Evolutionary conservation across 371 early-diverging fungal species (phyloP), one percentile per base, ranked within the genome.

Genomic region (Spiromyces aspiralis): DNA sequence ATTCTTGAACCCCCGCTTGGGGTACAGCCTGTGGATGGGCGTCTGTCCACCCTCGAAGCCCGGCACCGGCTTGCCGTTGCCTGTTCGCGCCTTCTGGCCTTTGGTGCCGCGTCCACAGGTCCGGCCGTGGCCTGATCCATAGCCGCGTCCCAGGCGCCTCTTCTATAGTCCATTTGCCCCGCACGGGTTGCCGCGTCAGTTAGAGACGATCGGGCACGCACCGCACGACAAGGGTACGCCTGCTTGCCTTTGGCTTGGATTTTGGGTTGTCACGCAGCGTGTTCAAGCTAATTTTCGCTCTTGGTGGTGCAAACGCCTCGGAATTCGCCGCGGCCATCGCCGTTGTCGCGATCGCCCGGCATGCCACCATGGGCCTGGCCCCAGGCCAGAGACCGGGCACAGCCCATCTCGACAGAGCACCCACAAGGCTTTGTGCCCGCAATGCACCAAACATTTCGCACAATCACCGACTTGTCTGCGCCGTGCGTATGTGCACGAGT

Each of bases 11-110:
- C 95, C 95, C 50, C 87, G 79, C 71, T 91, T 90, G 4, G 96
- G 96, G 42, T 88, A 72, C n/a, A 81, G 76, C 52, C 79, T 78
- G 26, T 80, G 73, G 43, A 94, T 54, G 42, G 90, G 87, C 12
- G 87, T 87, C 64, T 94, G 94, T 45, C 96, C 96, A 66, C 96
- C 96, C 70, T 92, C 91, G 63, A 88, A 95, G 27, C 83, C 88
- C 2, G 84, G 85, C 20, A 73, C 70, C 25, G 90, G 90, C 48
- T 80, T 76, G 28, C 80, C 72, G 51, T 83, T 85, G 55, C 86
- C 81, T 2, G 82, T 56, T 21, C 93, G 81, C 13, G 88, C 83
- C 50, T 90, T 86, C 65, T 82, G 91, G 57, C 96, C 96, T 67
- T 94, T 94, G 50, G 84, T 83, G 62, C 96, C 95, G 26, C 90